Percentiles rank a stretch among this genome's conserved stretches.
Conservation (phyloP, 352 stramenopile species). For the Phytophthora tentaculata region DNA sequence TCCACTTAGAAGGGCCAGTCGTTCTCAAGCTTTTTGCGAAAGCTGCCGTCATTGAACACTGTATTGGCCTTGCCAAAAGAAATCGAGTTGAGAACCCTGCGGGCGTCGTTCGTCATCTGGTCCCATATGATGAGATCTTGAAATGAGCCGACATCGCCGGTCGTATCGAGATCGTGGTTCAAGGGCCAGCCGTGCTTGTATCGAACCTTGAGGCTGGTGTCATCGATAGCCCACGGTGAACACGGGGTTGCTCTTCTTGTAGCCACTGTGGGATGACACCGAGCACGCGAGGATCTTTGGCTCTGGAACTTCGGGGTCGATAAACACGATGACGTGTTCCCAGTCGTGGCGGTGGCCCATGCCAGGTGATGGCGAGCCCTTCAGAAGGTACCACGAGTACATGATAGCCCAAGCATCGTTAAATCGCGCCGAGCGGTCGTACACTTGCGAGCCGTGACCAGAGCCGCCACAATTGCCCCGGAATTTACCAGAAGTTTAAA, state of each 20-base stretch:
- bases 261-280: conserved; percentile 6
- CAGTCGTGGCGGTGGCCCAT: conserved; percentile 15
- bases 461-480: conserved; percentile 1
- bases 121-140: conserved; percentile 16
- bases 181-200: conserved; percentile 1
- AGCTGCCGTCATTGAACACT: conserved; percentile 6
- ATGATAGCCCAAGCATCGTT: conserved; percentile 1
- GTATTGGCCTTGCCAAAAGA: conserved; percentile 9
- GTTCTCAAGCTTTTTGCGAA: conserved; percentile 2
- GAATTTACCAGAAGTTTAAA: conserved; percentile 1
- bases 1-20: conserved; percentile 12
- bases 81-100: conserved; percentile 1
- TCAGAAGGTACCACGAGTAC: conserved; percentile 13
- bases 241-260: conserved; percentile 14
- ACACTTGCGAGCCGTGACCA: conserved; percentile 6
- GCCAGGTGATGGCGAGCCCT: conserved; percentile 1
- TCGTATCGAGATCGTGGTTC: conserved; percentile 12
- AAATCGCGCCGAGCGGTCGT: conserved; percentile 7
- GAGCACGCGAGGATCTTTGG: conserved; percentile 7
- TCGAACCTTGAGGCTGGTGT: conserved; percentile 6
- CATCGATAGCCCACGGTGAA: neutral
- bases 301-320: neutral
- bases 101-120: conserved; percentile 4
- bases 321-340: conserved; percentile 12
- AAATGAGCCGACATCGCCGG: conserved; percentile 6